Percentiles rank a stretch among this genome's conserved stretches.
These are phyloP conservation scores for Phytophthora brassicae DNA, from an alignment of 352 stramenopile genomes.

Conservation along the genomic window DNA sequence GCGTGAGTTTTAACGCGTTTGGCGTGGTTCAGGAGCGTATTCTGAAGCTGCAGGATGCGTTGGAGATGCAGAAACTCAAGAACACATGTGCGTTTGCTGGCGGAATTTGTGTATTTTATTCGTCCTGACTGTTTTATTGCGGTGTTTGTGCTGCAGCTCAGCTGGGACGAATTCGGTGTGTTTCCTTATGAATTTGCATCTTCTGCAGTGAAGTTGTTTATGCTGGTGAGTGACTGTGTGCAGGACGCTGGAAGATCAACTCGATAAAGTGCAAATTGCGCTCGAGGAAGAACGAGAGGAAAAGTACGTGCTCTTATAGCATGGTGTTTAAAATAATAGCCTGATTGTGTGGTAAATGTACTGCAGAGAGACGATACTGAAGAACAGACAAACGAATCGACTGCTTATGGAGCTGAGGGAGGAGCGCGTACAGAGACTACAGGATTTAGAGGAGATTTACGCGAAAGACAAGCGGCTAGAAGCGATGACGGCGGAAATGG, in stretches of 20 bases:
- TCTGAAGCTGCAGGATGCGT: slow-evolving; percentile 75
- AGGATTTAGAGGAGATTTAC: slow-evolving; percentile 82
- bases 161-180: slow-evolving; percentile 58
- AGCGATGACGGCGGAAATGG: slow-evolving; percentile 57
- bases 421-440: slow-evolving; percentile 74
- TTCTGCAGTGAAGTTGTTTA: background rate
- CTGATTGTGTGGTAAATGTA: background rate
- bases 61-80: slow-evolving; percentile 83
- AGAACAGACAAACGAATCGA: slow-evolving; percentile 68
- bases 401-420: slow-evolving; percentile 71
- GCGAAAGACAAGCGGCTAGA: slow-evolving; percentile 77
- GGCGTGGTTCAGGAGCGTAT: slow-evolving; percentile 53
- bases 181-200: background rate
- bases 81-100: slow-evolving; percentile 55
- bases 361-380: slow-evolving; percentile 65
- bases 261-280: slow-evolving; percentile 59
- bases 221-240: background rate
- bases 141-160: slow-evolving; percentile 40
- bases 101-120: background rate
- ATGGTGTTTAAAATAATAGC: background rate
- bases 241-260: slow-evolving; percentile 62
- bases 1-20: background rate
- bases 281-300: slow-evolving; percentile 72
- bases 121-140: background rate
- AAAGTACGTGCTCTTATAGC: slow-evolving; percentile 63